These are phyloP conservation scores for Peniophora sp. DNA, from an alignment of 1,284 basidiomycete genomes.

Conservation along the genomic window DNA sequence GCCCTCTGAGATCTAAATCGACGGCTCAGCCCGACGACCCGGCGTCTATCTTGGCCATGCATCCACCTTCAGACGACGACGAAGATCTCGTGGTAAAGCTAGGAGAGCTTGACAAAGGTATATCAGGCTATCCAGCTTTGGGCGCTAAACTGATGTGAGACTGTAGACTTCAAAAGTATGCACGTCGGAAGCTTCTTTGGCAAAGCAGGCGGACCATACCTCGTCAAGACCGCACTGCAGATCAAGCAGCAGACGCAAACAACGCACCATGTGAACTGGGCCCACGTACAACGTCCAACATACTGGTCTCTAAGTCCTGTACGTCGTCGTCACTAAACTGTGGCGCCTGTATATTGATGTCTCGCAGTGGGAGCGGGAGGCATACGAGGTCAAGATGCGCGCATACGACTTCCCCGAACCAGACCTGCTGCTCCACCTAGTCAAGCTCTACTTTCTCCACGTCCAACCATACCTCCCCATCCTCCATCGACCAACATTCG, in stretches of 20 bases:
- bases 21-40: constrained; percentile 11
- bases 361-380: not conserved
- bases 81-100: constrained; percentile 9
- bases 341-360: not conserved
- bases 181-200: constrained; percentile 37
- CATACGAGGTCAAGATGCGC: not conserved
- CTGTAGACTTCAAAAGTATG: constrained; percentile 15
- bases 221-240: constrained; percentile 39
- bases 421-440: constrained; percentile 31
- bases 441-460: constrained; percentile 38
- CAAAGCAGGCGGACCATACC: constrained; percentile 40
- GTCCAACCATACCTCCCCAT: constrained; percentile 33
- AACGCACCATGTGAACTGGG: constrained; percentile 10
- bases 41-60: not conserved
- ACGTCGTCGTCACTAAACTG: not conserved
- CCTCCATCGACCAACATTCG: constrained; percentile 39
- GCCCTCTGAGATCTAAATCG: constrained; percentile 8
- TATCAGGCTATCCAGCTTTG: no score
- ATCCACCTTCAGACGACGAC: constrained; percentile 14
- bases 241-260: constrained; percentile 36
- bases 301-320: constrained; percentile 17
- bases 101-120: constrained; percentile 9
- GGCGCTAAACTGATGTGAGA: constrained; percentile 7
- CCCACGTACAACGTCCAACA: constrained; percentile 10
- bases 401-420: constrained; percentile 18